A percentile compares a stretch with the other conserved stretches of the same genome.
phyloP scores from a whole-genome alignment of 192 early-diverging fungal species.

The Coemansia sp. region DNA sequence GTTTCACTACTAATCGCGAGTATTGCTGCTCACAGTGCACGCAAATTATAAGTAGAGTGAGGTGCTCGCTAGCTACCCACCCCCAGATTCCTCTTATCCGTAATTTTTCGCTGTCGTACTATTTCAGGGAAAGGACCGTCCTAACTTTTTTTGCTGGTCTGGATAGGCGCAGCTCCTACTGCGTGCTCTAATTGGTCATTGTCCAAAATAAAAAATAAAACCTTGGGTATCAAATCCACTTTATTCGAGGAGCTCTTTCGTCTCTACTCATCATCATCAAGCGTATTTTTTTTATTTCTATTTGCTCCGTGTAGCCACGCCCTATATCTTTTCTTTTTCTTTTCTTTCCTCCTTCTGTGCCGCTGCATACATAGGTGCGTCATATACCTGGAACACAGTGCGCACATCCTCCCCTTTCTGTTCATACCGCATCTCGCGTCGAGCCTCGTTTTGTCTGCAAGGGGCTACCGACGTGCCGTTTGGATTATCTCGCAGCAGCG shows the following conservation, averaged over 20 bases:
- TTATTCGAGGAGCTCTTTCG: neutral
- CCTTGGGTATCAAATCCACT: neutral
- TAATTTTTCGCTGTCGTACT: neutral
- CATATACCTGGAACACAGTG: neutral
- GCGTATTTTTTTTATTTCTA: constrained; percentile 4
- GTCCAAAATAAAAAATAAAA: neutral
- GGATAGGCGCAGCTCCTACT: neutral
- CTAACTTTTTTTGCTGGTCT: neutral
- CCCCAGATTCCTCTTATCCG: neutral
- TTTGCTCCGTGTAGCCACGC: neutral
- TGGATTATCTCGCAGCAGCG: constrained; percentile 5
- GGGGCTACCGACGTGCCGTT: constrained; percentile 3
- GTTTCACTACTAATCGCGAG: neutral
- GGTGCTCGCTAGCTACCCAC: neutral
- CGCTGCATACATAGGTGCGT: constrained; percentile 1
- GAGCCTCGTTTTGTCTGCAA: neutral
- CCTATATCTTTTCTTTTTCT: constrained; percentile 4
- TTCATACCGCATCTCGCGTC: neutral
- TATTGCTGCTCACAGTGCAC: neutral
- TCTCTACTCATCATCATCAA: neutral
- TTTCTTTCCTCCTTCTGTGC: neutral
- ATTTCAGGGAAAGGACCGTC: neutral
- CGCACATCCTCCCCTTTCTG: neutral
- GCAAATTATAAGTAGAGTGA: neutral
- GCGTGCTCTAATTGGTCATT: neutral